Percentiles rank a stretch among this genome's conserved stretches.
Evolutionary conservation across 441 rosid genomes (phyloP).

Genomic region (Flueggea neowawraea): DNA sequence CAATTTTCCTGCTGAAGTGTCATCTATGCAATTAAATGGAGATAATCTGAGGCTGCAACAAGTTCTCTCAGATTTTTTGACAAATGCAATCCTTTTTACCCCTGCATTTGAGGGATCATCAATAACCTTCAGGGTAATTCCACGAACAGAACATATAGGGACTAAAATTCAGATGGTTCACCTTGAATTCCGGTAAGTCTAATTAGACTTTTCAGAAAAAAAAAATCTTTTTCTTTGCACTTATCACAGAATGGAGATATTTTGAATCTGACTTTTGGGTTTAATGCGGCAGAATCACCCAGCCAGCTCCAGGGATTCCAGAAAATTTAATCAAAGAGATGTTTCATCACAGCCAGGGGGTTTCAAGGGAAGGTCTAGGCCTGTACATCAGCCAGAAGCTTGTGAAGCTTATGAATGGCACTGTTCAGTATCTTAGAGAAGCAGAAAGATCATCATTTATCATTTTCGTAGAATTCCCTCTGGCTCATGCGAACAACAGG

Average conservation of each 20-base stretch:
- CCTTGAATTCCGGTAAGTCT: conserved; percentile 63
- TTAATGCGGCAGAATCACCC: conserved; percentile 45
- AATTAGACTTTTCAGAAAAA: background rate
- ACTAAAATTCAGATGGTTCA: conserved; percentile 52
- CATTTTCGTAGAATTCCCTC: conserved; percentile 58
- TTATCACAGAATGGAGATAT: background rate
- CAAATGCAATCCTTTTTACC: conserved; percentile 51
- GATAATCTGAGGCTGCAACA: conserved; percentile 80
- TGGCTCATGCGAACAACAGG: conserved; percentile 19
- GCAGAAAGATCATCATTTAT: conserved; percentile 65
- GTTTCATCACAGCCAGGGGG: conserved; percentile 51
- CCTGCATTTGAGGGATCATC: conserved; percentile 54
- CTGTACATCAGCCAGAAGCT: conserved; percentile 67
- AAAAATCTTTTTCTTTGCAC: background rate
- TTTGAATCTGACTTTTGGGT: conserved; percentile 1
- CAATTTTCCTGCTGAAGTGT: conserved; percentile 46
- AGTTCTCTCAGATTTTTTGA: conserved; percentile 65
- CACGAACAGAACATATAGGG: conserved; percentile 55
- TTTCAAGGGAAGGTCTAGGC: conserved; percentile 83
- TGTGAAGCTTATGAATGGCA: conserved; percentile 78
- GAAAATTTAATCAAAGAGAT: conserved; percentile 61
- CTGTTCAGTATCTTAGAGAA: conserved; percentile 70
- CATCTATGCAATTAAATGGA: conserved; percentile 58
- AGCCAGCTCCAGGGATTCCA: conserved; percentile 81
- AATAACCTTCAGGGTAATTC: conserved; percentile 41